Evolutionary conservation across 495 filamentous ascomycete species (phyloP), one percentile per base, ranked within the genome.

Genomic region (Collariella sp.): DNA sequence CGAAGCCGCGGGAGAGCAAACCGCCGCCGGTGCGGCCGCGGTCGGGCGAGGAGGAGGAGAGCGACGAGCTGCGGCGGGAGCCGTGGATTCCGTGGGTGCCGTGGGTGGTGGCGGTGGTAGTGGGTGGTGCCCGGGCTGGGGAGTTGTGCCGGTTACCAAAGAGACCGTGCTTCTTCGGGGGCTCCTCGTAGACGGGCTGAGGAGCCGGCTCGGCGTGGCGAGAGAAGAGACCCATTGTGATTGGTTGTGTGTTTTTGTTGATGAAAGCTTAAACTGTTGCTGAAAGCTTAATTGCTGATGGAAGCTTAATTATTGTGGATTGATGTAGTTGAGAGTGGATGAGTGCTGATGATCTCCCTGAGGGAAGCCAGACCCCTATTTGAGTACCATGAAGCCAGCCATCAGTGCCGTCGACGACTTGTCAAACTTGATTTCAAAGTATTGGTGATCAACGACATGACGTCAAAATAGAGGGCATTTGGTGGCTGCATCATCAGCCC

Each of bases 191-290:
- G 29, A 58, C 33, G n/a, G 55, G 54, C 41, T 55, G 47, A 56
- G 22, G 70, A 69, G 46, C 65, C 58, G 57, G 63, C 46, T 69
- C 61, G 7, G 62, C 50, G 49, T 62, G 63, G 56, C 65, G 71
- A 26, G 68, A 70, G 67, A 79, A 79, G 50, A 79, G 61, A 65
- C 73, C 72, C 74, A 78, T 78, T 26, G 57, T 72, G 59, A 48
- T 24, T 42, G 55, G 31, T 52, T 42, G 38, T 16, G 19, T 39
- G 40, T 7, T 50, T 33, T 22, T 31, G n/a, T 53, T 50, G 44
- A 36, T 46, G 39, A 15, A 34, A 43, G 19, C 11, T 15, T 9
- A 31, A 9, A n/a, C n/a, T n/a, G 42, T 9, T 46, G 19, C 16
- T 39, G 43, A 6, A 26, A 42, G 41, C 26, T 46, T 46, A 16